Evolutionary conservation across 768 basidiomycete genomes (phyloP), one percentile per base, ranked within the genome.

Genomic region (Atractiella rhizophila): DNA sequence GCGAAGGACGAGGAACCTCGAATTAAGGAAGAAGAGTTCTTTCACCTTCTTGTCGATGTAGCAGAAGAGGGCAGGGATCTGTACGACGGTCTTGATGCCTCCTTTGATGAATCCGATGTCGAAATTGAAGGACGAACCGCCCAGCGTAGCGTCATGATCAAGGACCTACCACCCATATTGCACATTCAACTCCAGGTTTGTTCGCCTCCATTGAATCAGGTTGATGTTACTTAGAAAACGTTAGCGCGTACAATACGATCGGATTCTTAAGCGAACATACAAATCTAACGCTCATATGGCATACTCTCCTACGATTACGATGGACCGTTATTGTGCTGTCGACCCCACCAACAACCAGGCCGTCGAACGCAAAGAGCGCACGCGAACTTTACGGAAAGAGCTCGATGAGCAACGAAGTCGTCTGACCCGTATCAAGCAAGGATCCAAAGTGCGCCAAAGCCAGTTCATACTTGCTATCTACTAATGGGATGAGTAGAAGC

Each of bases 221-320:
- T 11, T 37, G 28, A 18, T 35, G n/a, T 39, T 9, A 40, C 28
- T 23, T n/a, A 7, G 18, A 18, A 7, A n/a, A 16, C 7, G 16
- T 34, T 26, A 86, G 82, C 65, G 85, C 43, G 85, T 83, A 4
- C 83, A 88, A 66, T 96, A 83, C 62, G 82, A 96, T 55, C 70
- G 82, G 8, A 76, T 81, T 49, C 82, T 77, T 1, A 66, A 81
- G 41, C 78, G 85, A 48, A 74, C 83, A 13, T 83, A 79, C 64
- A 98, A 98, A 59, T 83, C 80, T 5, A 88, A 98, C 54, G 83
- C 82, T 4, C 88, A 83, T 57, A 75, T 98, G 48, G 77, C 74
- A 52, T 91, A 88, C 54, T 72, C 67, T 15, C 78, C 85, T 58
- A 76, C 71, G 9, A 65, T 98, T 12, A 74, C 70, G 54, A 71